Base-by-base conservation (phyloP, 331 rosid species). In the Stylosanthes scabra region DNA sequence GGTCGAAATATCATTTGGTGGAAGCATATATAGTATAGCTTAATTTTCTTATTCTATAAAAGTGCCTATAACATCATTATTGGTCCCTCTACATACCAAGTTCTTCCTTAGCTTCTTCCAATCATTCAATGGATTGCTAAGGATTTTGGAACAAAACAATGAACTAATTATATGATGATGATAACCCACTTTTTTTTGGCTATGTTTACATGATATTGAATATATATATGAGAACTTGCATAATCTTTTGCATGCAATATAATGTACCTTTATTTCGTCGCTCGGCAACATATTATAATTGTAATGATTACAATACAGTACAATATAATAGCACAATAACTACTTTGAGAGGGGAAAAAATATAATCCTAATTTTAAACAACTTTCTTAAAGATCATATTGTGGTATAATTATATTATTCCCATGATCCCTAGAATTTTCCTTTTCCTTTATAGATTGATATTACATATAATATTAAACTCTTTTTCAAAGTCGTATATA, bases 301-400 rank as follows among this genome's bases (percentile, higher is more conserved):
- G 1, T 20, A 20, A 20, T 20, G 25, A 20, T 20, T 20, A 20
- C 25, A 20, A 20, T 20, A 39, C 9, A 47, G 5, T 25, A 44
- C 40, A 4, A 16, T 25, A 44, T 16, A 4, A 16, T 42, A 31
- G 34, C 41, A 34, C 29, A 1, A n/a, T n/a, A n/a, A 14, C 47
- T 50, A 31, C 50, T 20, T 20, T 15, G 31, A 46, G 37, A 67
- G 72, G 72, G 46, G 72, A 67, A 59, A 67, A 49, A 67, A 10
- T 31, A 29, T 67, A 34, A 2, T 7, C 12, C 6, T 1, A 66
- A 12, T 20, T 20, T 46, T 25, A 3, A 13, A 37, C 12, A n/a
- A n/a, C n/a, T 29, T 16, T 42, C 54, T 16, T 25, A 42, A 5
- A 63, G 54, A 7, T 14, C 52, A 54, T 52, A 20, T 52, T 52